Evolutionary conservation across 176 grass and related monocot species (phyloP), one percentile per base, ranked within the genome.

Genomic region (Avena atlantica): DNA sequence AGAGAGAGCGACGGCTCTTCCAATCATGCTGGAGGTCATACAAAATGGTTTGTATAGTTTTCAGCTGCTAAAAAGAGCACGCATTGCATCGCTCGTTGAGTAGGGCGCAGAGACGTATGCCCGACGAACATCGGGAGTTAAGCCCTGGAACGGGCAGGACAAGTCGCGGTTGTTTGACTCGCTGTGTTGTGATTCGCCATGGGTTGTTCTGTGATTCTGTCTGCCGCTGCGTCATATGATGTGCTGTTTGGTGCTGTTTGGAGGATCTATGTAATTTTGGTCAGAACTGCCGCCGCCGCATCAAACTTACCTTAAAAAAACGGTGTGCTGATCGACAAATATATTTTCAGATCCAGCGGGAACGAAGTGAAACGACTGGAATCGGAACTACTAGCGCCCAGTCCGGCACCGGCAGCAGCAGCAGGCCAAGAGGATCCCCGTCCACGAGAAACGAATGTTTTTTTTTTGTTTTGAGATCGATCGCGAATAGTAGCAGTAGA

Each of bases 1-100:
- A 72, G 1, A n/a, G 69, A 72, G 66, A 56, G 15, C 6, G 80
- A 83, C 12, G 49, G 3, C 12, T 70, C 49, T 83, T 57, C 20
- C 80, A 70, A 55, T 56, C 65, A 42, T 70, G 29, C 31, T 2
- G 80, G 25, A 68, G 47, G 79, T 31, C 44, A 12, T 78, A 59
- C 19, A 21, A 40, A 40, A n/a, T 4, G 16, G 16, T 1, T 37
- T 58, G 36, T 55, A 12, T 34, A 8, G 78, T 47, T 80, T 63
- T 63, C 17, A 57, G 16, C 55, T 57, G 14, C 15, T 48, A 11
- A 48, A 9, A 47, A 17, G 15, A 55, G 13, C 4, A 55, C 17
- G 15, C 52, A 5, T 55, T 17, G n/a, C 57, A 10, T 25, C 2
- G 40, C 58, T 64, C 58, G 31, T 15, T 10, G 40, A 7, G 40